Base-by-base conservation (phyloP, 805 yeast genomes). In the Candida maris region DNA sequence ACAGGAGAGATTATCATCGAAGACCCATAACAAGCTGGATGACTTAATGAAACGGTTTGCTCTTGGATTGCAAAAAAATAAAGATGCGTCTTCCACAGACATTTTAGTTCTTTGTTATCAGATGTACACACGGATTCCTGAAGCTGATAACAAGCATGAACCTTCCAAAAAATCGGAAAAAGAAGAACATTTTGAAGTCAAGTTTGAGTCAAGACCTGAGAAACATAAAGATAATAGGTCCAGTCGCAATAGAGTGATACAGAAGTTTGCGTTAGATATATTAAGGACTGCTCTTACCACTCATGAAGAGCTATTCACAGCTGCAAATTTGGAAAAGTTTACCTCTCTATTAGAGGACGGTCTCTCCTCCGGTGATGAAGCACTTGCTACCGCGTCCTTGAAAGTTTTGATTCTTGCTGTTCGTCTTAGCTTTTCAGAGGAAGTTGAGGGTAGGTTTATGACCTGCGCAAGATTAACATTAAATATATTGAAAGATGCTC, bases 11-110 rank as follows among this genome's bases (percentile, higher is more conserved):
- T 68, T 89, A 5, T 74, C 81, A 7, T 61, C 76, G 43, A 85
- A 77, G 54, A 73, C 78, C 14, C 91, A 84, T 55, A 75, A 75
- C 41, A 87, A 85, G 50, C 63, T 89, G 26, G 87, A 82, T 48
- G 96, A 87, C 52, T 64, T 93, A 27, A 58, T 91, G 46, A 73
- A 85, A 56, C 73, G 95, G 42, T 76, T 81, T 49, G 70, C 95
- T 0, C 59, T 76, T n/a, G 98, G 98, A 20, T 63, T 93, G 38
- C 75, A 78, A 46, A 79, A 73, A 45, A 93, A 91, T 56, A 65
- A 64, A 5, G 85, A 79, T 38, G 59, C 77, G 2, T 63, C 77
- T 0, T 58, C 73, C 4, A 67, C 71, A 17, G 81, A 78, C 14
- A 77, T 84, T 30, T 64, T 91, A 29, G 64, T 77, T 6, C 65